These are phyloP conservation scores for Verticillium klebahnii DNA, from an alignment of 2,329 filamentous ascomycete species.

Conservation along the genomic window DNA sequence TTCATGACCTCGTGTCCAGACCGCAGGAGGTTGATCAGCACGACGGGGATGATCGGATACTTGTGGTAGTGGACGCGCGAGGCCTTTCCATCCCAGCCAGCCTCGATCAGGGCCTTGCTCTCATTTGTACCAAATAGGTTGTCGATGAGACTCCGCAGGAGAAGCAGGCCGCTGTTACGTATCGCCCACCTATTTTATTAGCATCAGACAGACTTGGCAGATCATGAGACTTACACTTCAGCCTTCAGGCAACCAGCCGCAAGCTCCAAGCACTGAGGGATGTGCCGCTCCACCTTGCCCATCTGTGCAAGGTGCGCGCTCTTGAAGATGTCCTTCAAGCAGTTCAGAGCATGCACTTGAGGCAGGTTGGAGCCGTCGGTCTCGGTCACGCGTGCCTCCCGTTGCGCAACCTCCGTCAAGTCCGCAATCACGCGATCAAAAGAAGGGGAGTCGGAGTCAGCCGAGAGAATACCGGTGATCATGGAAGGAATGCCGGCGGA, in stretches of 20 bases:
- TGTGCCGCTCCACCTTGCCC: constrained; percentile 66
- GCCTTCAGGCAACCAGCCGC: constrained; percentile 76
- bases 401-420: constrained; percentile 54
- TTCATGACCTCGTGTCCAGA: constrained; percentile 42
- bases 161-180: constrained; percentile 85
- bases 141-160: constrained; percentile 82
- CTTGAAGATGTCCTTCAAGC: constrained; percentile 86
- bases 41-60: constrained; percentile 59
- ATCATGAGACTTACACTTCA: constrained; percentile 53
- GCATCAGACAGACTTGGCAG: background rate
- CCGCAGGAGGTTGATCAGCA: constrained; percentile 59
- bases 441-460: constrained; percentile 54
- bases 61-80: constrained; percentile 65
- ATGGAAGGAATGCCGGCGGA: constrained; percentile 90
- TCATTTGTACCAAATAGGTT: constrained; percentile 71
- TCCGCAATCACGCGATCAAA: constrained; percentile 62
- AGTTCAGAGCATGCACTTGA: constrained; percentile 94
- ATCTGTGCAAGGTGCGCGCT: constrained; percentile 72
- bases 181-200: constrained; percentile 70
- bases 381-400: constrained; percentile 47
- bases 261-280: constrained; percentile 71
- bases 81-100: constrained; percentile 59
- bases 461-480: constrained; percentile 73
- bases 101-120: constrained; percentile 58
- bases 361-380: constrained; percentile 66